These are phyloP conservation scores for Elongisporangium undulatum DNA, from an alignment of 352 stramenopile species.

Conservation along the genomic window DNA sequence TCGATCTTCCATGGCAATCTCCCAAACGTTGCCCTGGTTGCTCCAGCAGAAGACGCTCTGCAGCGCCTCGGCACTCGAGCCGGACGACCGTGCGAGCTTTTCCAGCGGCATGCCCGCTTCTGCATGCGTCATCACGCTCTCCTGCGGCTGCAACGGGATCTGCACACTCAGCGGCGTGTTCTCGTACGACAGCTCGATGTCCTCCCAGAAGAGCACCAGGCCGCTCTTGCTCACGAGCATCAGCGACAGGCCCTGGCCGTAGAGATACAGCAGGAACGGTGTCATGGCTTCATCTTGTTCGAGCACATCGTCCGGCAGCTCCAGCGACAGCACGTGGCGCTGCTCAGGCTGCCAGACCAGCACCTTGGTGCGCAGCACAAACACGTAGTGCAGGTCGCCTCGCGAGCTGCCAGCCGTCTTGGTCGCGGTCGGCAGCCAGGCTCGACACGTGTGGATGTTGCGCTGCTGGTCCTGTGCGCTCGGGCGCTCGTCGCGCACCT, in stretches of 20 bases:
- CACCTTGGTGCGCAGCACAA: conserved; percentile 49
- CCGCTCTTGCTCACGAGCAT: conserved; percentile 59
- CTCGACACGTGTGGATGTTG: conserved; percentile 30
- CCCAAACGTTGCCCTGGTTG: conserved; percentile 74
- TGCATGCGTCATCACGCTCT: conserved; percentile 42
- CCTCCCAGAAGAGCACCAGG: conserved; percentile 77
- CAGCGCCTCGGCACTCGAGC: background rate
- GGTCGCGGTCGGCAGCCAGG: conserved; percentile 34
- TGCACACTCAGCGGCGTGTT: conserved; percentile 73
- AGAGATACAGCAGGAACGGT: conserved; percentile 64
- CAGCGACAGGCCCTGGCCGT: conserved; percentile 65
- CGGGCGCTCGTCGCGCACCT: conserved; percentile 40
- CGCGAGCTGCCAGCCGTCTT: conserved; percentile 44
- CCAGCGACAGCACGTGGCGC: conserved; percentile 36
- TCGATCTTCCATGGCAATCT: conserved; percentile 72
- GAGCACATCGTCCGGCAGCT: conserved; percentile 48
- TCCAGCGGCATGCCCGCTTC: conserved; percentile 23
- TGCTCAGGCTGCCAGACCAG: conserved; percentile 65
- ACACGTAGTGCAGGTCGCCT: conserved; percentile 38
- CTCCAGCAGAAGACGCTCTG: conserved; percentile 73
- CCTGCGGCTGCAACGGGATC: conserved; percentile 53
- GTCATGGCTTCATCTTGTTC: conserved; percentile 37
- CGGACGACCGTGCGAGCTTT: background rate
- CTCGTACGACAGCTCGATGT: conserved; percentile 75
- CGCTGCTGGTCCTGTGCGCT: conserved; percentile 5